These are phyloP conservation scores for Uncinocarpus reesii DNA, from an alignment of 2,329 filamentous ascomycete genomes.

Conservation along the genomic window DNA sequence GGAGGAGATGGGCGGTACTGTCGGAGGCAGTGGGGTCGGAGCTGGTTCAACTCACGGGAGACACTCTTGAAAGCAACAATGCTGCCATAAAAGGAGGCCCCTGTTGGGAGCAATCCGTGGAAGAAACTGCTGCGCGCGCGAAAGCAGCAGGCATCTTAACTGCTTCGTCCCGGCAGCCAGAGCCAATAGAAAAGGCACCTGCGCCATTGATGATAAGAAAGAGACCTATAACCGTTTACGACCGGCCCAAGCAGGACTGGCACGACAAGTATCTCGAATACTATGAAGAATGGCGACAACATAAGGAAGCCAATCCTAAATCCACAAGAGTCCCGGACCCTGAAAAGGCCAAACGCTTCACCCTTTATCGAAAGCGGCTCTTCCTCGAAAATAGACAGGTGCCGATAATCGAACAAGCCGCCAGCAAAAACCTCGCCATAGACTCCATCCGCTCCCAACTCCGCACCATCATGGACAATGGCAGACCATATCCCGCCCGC, in stretches of 20 bases:
- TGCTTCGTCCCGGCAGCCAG: conserved; percentile 24
- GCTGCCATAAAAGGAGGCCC: conserved; percentile 22
- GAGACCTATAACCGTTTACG: conserved; percentile 21
- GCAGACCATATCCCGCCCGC: conserved; percentile 1
- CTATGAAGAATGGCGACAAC: conserved; percentile 10
- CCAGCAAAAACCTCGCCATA: conserved; percentile 20
- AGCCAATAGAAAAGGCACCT: conserved; percentile 22
- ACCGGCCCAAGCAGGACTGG: conserved; percentile 31
- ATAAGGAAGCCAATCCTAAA: neutral
- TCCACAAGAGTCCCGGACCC: neutral
- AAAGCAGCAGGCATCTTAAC: conserved; percentile 23
- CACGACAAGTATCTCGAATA: conserved; percentile 34
- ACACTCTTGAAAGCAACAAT: conserved; percentile 26
- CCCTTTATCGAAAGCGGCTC: conserved; percentile 17
- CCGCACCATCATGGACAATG: conserved; percentile 6
- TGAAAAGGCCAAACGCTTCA: conserved; percentile 13
- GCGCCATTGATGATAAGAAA: conserved; percentile 16
- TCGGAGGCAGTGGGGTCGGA: conserved; percentile 47
- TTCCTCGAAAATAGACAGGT: conserved; percentile 23
- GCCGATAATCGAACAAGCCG: conserved; percentile 14
- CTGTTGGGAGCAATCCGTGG: conserved; percentile 19
- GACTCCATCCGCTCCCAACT: conserved; percentile 20
- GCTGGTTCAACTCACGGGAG: conserved; percentile 22
- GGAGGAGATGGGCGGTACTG: conserved; percentile 50
- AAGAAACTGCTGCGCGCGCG: conserved; percentile 25